Conservation (phyloP, 2,329 filamentous ascomycete species). For the Blumeriella jaapii region DNA sequence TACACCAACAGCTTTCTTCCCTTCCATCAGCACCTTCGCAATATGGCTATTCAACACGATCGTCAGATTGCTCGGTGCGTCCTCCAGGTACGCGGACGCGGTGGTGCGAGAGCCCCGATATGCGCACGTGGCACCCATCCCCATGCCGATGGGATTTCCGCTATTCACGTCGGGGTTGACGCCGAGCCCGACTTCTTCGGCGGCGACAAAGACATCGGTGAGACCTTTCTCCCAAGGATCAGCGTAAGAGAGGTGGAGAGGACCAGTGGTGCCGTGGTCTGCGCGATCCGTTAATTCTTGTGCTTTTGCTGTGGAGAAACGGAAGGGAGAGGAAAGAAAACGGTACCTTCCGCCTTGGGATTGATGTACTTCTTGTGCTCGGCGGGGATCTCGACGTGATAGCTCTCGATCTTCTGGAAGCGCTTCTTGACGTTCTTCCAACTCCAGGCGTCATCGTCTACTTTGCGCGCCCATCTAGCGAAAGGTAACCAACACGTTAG, state of each 20-base stretch:
- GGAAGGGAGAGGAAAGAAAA: background rate
- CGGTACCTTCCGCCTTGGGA: constrained; percentile 27
- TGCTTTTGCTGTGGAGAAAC: background rate
- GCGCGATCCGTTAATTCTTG: no score
- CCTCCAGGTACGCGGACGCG: constrained; percentile 36
- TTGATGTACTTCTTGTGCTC: constrained; percentile 36
- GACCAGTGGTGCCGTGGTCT: constrained; percentile 39
- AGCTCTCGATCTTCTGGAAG: constrained; percentile 43
- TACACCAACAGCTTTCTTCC: constrained; percentile 35
- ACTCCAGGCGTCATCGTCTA: constrained; percentile 41
- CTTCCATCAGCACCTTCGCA: constrained; percentile 35
- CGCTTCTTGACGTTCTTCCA: constrained; percentile 42
- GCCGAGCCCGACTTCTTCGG: constrained; percentile 36
- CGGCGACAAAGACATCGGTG: constrained; percentile 33
- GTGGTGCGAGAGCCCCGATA: constrained; percentile 38
- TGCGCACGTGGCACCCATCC: constrained; percentile 38
- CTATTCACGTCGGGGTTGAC: constrained; percentile 45
- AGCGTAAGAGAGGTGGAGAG: constrained; percentile 37
- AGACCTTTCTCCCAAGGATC: constrained; percentile 39
- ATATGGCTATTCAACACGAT: constrained; percentile 39
- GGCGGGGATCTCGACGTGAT: constrained; percentile 32
- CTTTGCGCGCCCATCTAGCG: constrained; percentile 40
- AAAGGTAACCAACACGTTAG: no score
- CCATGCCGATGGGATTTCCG: constrained; percentile 46
- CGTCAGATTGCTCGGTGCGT: constrained; percentile 38